Base-by-base conservation (phyloP, 139 green algal species). In the Trebouxia sp. region DNA sequence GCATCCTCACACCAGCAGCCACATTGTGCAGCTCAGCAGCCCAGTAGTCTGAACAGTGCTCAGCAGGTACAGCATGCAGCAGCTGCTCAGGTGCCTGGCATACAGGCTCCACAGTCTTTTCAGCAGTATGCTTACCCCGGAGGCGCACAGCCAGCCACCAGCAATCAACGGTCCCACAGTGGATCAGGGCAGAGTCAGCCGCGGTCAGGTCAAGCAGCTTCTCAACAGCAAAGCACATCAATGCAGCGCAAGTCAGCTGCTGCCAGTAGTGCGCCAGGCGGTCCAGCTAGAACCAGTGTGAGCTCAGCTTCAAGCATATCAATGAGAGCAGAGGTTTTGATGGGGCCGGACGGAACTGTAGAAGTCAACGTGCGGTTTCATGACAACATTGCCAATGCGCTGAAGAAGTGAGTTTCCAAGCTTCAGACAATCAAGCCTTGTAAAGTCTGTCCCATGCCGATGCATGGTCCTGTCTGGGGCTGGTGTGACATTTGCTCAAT, bases 281-380 rank as follows among this genome's bases (percentile, higher is more conserved):
- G n/a, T n/a, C n/a, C n/a, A n/a, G n/a, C 32, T 3, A 45, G 62
- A 15, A 4, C 62, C 42, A 72, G 32, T 20, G 30, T 30, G 15
- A 72, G 28, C 62, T 69, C 62, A 42, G 62, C 32, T 32, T 10
- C 1, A n/a, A 35, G 62, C 9, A 32, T 35, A 9, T 17, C 37
- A 17, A 43, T 72, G 62, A 72, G 62, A 14, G 62, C 62, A 30
- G 62, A 72, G 62, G 37, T 72, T 24, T 37, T 43, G 12, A 72
- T 72, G 32, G 62, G 62, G 12, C 62, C 62, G 12, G 62, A 14
- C 43, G 62, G 32, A 22, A 72, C 62, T 7, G 43, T 72, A 26
- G 62, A 72, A 43, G 62, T 72, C 10, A 72, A 72, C 37, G 62
- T 72, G 62, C 62, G 62, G 32, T 72, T 43, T 35, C 62, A 72